Conservation (phyloP, 495 filamentous ascomycete species). For the Rhypophila decipiens region DNA sequence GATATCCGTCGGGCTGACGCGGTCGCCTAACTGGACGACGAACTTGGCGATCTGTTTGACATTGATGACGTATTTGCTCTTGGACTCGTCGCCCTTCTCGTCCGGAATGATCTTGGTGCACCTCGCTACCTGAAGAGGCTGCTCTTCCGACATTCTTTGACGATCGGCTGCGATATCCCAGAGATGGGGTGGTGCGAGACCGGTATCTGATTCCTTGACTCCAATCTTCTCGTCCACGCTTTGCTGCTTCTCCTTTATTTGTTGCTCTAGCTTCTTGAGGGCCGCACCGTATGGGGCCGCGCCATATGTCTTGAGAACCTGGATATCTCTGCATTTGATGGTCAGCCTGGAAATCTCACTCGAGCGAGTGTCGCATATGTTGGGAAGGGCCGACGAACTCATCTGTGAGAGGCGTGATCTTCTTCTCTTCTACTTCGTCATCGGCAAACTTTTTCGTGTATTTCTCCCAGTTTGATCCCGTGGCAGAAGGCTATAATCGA, state of each 20-base stretch:
- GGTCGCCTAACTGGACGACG: constrained; percentile 94
- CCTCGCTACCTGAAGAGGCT: constrained; percentile 92
- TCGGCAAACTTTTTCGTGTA: constrained; percentile 94
- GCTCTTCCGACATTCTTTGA: constrained; percentile 96
- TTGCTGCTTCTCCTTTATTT: constrained; percentile 95
- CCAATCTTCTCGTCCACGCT: constrained; percentile 98
- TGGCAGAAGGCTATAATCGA: constrained; percentile 69
- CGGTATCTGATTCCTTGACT: constrained; percentile 88
- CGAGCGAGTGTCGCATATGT: background rate
- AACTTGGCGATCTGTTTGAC: constrained; percentile 99
- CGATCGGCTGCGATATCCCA: constrained; percentile 98
- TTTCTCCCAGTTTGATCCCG: constrained; percentile 93
- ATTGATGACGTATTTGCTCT: constrained; percentile 99
- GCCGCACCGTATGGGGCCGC: constrained; percentile 89
- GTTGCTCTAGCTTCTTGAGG: constrained; percentile 91
- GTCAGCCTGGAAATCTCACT: constrained; percentile 34
- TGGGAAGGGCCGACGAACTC: constrained; percentile 57
- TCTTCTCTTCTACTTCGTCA: constrained; percentile 97
- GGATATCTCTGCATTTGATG: constrained; percentile 71
- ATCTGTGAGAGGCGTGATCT: constrained; percentile 92
- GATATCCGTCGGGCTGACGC: constrained; percentile 96
- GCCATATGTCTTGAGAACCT: constrained; percentile 98
- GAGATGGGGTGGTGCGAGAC: constrained; percentile 93
- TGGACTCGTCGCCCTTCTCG: constrained; percentile 92
- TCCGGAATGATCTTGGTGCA: constrained; percentile 99